Evolutionary conservation across 2,329 filamentous ascomycete genomes (phyloP), one percentile per base, ranked within the genome.

Genomic region (Exophiala spinifera): DNA sequence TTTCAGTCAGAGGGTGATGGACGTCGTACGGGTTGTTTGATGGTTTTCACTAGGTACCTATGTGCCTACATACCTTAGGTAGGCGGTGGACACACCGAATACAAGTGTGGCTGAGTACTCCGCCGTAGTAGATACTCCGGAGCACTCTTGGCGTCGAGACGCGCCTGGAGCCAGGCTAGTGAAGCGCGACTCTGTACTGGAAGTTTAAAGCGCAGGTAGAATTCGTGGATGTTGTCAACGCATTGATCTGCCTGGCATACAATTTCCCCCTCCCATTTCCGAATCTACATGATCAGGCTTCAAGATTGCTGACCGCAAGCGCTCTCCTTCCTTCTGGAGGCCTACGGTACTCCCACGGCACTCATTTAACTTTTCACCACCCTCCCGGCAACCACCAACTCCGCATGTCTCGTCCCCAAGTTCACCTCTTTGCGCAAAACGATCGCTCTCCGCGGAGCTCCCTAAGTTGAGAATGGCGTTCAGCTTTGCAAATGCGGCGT

Each of bases 391-490:
- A n/a, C 65, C 67, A 47, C 65, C 73, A 65, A 70, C 74, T 74
- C 71, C 69, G 61, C 65, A 67, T 49, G 61, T 60, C 43, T 49
- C 58, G 34, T 49, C 57, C 28, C 44, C 44, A 14, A 44, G 51
- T 33, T 48, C 61, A 17, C 54, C 55, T 34, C 46, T 52, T 42
- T 67, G 69, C 51, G 63, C 63, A 58, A 65, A 64, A 59, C 70
- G 68, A 62, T 67, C 69, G 44, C 60, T 74, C 44, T 73, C 70
- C 53, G 66, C 69, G 28, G 68, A 73, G 53, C 62, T 71, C 28
- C 63, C 69, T 37, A 64, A 62, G 56, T 62, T 72, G 56, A 76
- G 64, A 59, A 75, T 89, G 86, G 82, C 85, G 53, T 88, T 88
- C 71, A 76, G 79, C 69, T 85, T 85, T 69, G 74, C 70, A 59